These are phyloP conservation scores for Akebia trifoliata DNA, from an alignment of 164 flowering plant genomes.

Conservation along the genomic window DNA sequence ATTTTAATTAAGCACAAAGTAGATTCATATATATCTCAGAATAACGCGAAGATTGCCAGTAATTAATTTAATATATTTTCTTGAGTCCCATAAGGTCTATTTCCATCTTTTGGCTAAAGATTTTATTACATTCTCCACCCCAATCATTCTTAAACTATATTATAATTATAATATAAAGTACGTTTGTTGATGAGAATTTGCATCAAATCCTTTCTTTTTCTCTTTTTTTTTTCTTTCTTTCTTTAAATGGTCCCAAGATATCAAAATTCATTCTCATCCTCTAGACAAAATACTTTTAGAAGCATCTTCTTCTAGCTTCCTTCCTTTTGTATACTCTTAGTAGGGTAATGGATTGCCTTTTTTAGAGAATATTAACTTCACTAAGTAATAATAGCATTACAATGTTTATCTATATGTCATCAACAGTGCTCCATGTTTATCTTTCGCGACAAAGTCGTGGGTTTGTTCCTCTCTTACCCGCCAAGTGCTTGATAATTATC, in stretches of 20 bases:
- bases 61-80: background rate
- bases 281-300: conserved; percentile 1
- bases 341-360: background rate
- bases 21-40: background rate
- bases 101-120: background rate
- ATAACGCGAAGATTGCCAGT: background rate
- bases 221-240: background rate
- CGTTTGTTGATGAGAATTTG: conserved; percentile 5
- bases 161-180: no score
- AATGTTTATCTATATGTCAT: no score
- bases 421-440: no score
- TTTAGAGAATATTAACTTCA: background rate
- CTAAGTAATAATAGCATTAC: background rate
- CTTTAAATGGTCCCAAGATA: background rate
- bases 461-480: no score
- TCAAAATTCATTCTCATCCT: conserved; percentile 6
- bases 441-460: no score
- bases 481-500: no score
- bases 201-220: conserved; percentile 7
- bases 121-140: background rate
- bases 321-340: conserved; percentile 11
- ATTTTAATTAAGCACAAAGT: no score
- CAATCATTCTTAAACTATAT: conserved; percentile 2
- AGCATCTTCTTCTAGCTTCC: conserved; percentile 7
- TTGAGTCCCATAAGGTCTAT: background rate